Percentiles rank a stretch among this genome's conserved stretches.
phyloP scores from a whole-genome alignment of 73 alveolate species.

The Paramecium biaurelia region DNA sequence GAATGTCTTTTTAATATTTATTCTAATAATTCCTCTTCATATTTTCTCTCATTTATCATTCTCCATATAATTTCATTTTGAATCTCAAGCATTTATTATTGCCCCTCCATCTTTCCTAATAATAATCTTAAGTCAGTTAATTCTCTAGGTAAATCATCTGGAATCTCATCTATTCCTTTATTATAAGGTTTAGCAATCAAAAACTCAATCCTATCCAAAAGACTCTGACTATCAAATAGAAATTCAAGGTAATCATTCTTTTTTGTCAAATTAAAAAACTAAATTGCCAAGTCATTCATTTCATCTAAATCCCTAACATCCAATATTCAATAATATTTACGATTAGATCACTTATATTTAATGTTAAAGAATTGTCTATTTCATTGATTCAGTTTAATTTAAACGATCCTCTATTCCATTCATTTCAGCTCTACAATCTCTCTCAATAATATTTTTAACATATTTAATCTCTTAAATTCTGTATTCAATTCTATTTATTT shows the following conservation, averaged over 20 bases:
- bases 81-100: constrained; percentile 27
- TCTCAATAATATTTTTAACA: constrained; percentile 87
- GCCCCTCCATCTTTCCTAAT: constrained; percentile 30
- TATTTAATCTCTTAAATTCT: constrained; percentile 89
- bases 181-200: constrained; percentile 60
- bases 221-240: neutral
- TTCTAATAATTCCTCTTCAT: constrained; percentile 42
- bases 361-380: constrained; percentile 90
- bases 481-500: constrained; percentile 75
- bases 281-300: constrained; percentile 83
- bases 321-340: neutral
- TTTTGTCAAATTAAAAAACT: constrained; percentile 31
- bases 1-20: constrained; percentile 12
- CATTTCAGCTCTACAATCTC: constrained; percentile 92
- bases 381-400: constrained; percentile 90
- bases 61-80: constrained; percentile 57
- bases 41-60: constrained; percentile 50
- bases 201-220: constrained; percentile 54
- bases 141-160: constrained; percentile 66
- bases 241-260: constrained; percentile 38
- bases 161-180: constrained; percentile 20
- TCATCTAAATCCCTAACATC: constrained; percentile 87
- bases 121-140: constrained; percentile 50
- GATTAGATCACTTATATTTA: constrained; percentile 89
- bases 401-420: constrained; percentile 94